Evolutionary conservation across 139 green algal genomes (phyloP).

Genomic region (Closterium sp.): DNA sequence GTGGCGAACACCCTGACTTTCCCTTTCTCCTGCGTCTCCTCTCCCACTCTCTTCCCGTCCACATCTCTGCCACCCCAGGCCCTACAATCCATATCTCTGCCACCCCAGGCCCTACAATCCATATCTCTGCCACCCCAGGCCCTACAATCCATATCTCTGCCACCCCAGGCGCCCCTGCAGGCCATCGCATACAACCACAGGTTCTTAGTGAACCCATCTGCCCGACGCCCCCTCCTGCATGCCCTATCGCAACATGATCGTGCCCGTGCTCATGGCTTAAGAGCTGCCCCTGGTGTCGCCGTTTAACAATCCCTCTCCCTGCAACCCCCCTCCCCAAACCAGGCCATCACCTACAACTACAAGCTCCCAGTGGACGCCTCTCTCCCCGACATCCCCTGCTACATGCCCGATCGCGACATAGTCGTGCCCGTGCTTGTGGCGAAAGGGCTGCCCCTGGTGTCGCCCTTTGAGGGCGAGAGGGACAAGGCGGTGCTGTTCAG

Average conservation of each 20-base stretch:
- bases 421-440: neutral
- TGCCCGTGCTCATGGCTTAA: neutral
- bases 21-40: neutral
- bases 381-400: neutral
- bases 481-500: conserved; percentile 7
- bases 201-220: neutral
- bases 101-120: no score
- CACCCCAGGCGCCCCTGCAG: no score
- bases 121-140: no score
- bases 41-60: no score
- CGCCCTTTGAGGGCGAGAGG: neutral
- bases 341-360: conserved; percentile 36
- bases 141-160: no score
- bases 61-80: no score
- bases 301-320: no score
- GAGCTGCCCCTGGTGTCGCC: neutral
- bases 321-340: no score
- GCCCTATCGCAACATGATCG: conserved; percentile 11
- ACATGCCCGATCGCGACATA: no score
- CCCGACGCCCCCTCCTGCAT: conserved; percentile 33
- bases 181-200: conserved; percentile 29
- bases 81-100: no score
- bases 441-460: neutral
- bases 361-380: neutral
- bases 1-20: no score